Evolutionary conservation across 2,329 filamentous ascomycete genomes (phyloP).

Genomic region (Paramyrothecium sp.): DNA sequence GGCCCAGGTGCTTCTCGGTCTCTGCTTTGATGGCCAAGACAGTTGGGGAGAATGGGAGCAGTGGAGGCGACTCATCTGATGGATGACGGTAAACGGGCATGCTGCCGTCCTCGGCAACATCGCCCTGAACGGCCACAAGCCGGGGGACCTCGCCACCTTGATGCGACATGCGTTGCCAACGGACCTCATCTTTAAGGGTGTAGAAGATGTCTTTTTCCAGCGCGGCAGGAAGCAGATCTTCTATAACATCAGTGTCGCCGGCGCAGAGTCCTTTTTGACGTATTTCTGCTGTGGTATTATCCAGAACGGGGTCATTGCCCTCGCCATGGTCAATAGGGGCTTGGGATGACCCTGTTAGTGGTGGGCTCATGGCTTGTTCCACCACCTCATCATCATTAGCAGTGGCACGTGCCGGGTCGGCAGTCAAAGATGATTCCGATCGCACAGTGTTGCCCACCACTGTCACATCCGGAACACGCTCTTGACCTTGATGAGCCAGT

Average conservation of each 20-base stretch:
- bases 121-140: conserved; percentile 85
- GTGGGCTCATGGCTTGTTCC: background rate
- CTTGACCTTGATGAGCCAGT: too few relatives aligned
- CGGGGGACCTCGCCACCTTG: conserved; percentile 89
- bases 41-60: conserved; percentile 72
- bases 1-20: conserved; percentile 72
- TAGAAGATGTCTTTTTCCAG: conserved; percentile 64
- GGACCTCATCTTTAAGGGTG: conserved; percentile 69
- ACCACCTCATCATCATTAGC: too few relatives aligned
- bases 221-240: conserved; percentile 62
- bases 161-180: conserved; percentile 91
- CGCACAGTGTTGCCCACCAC: too few relatives aligned
- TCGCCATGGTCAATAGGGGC: background rate
- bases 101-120: conserved; percentile 64
- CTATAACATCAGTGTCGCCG: conserved; percentile 75
- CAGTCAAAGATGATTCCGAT: too few relatives aligned
- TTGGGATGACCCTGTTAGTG: background rate
- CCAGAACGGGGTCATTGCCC: background rate
- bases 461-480: too few relatives aligned
- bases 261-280: conserved; percentile 64
- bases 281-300: conserved; percentile 1
- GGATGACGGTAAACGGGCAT: conserved; percentile 95
- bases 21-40: conserved; percentile 66
- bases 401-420: too few relatives aligned
- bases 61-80: conserved; percentile 78